These are phyloP conservation scores for Dipodascus albidus DNA, from an alignment of 805 yeast genomes.

Conservation along the genomic window DNA sequence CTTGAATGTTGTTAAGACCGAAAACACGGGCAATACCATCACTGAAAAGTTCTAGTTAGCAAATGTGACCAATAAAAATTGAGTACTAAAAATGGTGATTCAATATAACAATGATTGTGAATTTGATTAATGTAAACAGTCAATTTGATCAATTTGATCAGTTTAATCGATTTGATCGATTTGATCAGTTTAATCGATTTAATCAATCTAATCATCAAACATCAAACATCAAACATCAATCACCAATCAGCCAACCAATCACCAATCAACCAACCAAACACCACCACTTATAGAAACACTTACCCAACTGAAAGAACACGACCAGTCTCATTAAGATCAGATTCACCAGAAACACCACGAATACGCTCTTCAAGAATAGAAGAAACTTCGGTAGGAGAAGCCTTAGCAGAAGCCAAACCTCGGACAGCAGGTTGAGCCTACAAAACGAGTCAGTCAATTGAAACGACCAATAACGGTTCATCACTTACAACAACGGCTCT, in stretches of 20 bases:
- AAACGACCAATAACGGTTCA: neutral
- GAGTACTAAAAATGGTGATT: neutral
- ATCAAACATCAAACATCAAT: neutral
- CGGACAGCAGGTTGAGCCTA: conserved; percentile 42
- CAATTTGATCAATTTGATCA: no score
- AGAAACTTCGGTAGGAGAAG: conserved; percentile 99
- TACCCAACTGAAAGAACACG: conserved; percentile 96
- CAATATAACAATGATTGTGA: no score
- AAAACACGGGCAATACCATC: conserved; percentile 99
- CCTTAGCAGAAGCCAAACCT: conserved; percentile 84
- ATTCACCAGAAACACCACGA: conserved; percentile 97
- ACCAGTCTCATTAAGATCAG: conserved; percentile 98
- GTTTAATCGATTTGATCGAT: no score
- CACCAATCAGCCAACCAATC: no score
- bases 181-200: no score
- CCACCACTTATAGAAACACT: no score
- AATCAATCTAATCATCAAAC: no score
- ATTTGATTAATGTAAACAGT: no score
- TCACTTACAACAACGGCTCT: conserved; percentile 24
- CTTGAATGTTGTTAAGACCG: conserved; percentile 99
- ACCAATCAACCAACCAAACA: no score
- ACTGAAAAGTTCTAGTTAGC: no score
- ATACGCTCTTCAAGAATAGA: conserved; percentile 98
- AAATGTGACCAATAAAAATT: conserved; percentile 5
- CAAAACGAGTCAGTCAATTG: neutral